These are phyloP conservation scores for Aureobasidium lini DNA, from an alignment of 2,329 filamentous ascomycete genomes.

Conservation along the genomic window DNA sequence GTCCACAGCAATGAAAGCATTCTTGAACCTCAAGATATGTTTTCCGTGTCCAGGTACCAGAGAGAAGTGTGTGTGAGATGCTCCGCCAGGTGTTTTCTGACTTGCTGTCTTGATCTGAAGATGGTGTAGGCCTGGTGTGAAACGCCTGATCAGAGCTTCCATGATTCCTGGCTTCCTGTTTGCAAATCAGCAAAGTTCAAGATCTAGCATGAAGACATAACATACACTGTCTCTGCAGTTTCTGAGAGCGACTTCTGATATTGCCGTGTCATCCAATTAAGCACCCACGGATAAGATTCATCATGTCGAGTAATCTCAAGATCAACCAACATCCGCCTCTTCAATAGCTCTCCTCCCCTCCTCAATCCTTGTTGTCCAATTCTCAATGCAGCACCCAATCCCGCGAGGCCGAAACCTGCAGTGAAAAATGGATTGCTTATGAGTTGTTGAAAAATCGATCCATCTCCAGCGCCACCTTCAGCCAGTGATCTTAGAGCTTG, in stretches of 20 bases:
- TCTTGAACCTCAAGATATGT: constrained; percentile 79
- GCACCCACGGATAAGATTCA: constrained; percentile 85
- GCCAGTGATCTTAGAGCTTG: constrained; percentile 32
- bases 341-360: constrained; percentile 63
- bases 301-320: constrained; percentile 94
- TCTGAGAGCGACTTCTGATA: constrained; percentile 27
- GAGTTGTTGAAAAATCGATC: constrained; percentile 38
- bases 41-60: constrained; percentile 85
- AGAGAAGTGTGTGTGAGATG: constrained; percentile 71
- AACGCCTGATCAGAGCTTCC: constrained; percentile 47
- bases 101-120: constrained; percentile 59
- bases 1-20: constrained; percentile 80
- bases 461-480: constrained; percentile 27
- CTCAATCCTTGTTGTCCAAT: constrained; percentile 73
- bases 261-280: constrained; percentile 80
- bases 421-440: constrained; percentile 48
- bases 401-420: constrained; percentile 76
- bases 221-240: constrained; percentile 46
- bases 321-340: constrained; percentile 82
- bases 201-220: neutral
- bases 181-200: neutral
- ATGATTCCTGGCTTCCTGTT: constrained; percentile 33
- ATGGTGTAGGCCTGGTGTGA: constrained; percentile 55
- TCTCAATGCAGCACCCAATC: constrained; percentile 72
- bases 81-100: constrained; percentile 56